Base-by-base conservation (phyloP, 305 asterid genomes). In the Lippia alba region DNA sequence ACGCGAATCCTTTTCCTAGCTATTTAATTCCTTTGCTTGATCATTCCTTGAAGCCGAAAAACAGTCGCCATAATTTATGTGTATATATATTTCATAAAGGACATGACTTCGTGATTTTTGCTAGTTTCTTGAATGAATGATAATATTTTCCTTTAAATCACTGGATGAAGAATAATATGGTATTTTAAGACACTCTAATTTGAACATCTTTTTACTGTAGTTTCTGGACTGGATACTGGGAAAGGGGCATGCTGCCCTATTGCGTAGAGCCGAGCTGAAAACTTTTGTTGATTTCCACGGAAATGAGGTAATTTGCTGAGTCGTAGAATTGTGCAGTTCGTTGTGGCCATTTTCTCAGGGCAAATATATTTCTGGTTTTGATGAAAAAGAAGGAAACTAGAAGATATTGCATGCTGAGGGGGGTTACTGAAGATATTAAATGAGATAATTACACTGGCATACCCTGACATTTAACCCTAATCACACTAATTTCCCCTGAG, bases 181-280 rank as follows among this genome's bases (percentile, higher is more conserved):
- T 15, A 14, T 51, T 48, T 48, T 24, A 24, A 24, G 30, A 24
- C 30, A 1, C 48, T 20, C 39, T 59, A 49, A 50, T 55, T 73
- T 39, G 11, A 44, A 12, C 14, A 10, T 6, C 36, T 63, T 72
- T 16, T 76, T 54, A 51, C 60, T 74, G 59, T 76, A 94, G 99
- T 85, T 94, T 74, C 92, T 94, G 59, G 99, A 94, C 76, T 92
- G 96, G 96, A 87, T 94, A 98, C 76, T 94, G 78, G 99, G 99
- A 16, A 94, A 94, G 82, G 99, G 97, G 40, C 99, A 92, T 63
- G 97, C 98, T 76, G 94, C 93, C 44, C 89, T 94, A 58, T 57
- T 92, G 72, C 95, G 98, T 32, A 81, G 99, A 81, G 99, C 99
- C 12, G 99, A 94, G 86, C 89, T 94, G 65, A 94, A 94, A 85